These are phyloP conservation scores for Boletellus emodensis DNA, from an alignment of 768 basidiomycete species.

Conservation along the genomic window DNA sequence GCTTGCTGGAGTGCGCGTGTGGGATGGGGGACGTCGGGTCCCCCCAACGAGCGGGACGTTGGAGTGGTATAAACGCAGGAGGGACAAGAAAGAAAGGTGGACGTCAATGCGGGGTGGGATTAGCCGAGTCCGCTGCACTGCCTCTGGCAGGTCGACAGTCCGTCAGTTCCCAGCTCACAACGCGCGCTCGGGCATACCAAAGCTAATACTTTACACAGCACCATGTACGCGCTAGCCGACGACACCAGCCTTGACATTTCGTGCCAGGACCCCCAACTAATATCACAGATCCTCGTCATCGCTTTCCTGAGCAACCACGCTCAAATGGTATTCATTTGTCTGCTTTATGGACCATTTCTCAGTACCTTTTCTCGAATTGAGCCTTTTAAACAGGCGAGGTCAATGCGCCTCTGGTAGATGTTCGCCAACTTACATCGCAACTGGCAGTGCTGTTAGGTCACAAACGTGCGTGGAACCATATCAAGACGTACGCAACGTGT, in stretches of 20 bases:
- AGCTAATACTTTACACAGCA: background rate
- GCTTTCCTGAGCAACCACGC: background rate
- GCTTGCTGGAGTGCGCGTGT: background rate
- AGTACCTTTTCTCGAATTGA: slow-evolving; percentile 2
- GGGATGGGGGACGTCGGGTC: slow-evolving; percentile 6
- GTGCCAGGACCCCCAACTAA: too few species aligned
- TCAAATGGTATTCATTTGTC: background rate
- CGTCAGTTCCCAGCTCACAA: background rate
- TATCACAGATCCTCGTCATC: background rate
- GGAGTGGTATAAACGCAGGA: background rate
- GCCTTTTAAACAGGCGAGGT: background rate
- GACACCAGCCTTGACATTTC: background rate
- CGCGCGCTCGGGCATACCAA: background rate
- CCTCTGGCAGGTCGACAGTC: background rate
- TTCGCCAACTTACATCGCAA: slow-evolving; percentile 7
- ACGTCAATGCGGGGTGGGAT: slow-evolving; percentile 10
- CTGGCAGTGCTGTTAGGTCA: slow-evolving; percentile 1
- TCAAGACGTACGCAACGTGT: slow-evolving; percentile 1
- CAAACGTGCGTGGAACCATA: background rate
- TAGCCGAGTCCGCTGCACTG: slow-evolving; percentile 7
- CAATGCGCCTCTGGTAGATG: background rate
- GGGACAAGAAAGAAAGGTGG: background rate
- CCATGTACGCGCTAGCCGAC: background rate
- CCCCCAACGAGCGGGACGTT: slow-evolving; percentile 1
- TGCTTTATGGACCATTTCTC: background rate